Percentiles rank a stretch among this genome's conserved stretches.
These are phyloP conservation scores for Comarum palustre DNA, from an alignment of 306 rosid species.

Conservation along the genomic window DNA sequence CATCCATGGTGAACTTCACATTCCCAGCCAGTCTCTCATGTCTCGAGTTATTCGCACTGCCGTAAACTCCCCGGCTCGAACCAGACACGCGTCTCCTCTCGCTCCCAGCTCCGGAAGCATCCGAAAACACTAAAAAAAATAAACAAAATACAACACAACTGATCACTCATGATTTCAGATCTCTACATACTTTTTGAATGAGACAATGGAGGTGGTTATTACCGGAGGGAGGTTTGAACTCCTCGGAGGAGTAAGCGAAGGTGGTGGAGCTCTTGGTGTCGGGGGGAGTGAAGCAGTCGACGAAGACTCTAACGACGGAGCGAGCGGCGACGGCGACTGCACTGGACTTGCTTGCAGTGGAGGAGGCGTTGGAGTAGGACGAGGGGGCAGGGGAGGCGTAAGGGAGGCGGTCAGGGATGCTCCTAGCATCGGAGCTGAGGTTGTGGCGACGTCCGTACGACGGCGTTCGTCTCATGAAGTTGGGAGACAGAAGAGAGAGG, in stretches of 20 bases:
- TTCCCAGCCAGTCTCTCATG: slow-evolving; percentile 51
- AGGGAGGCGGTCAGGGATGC: slow-evolving; percentile 25
- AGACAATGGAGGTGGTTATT: background rate
- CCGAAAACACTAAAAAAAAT: slow-evolving; percentile 41
- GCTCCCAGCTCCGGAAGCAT: slow-evolving; percentile 42
- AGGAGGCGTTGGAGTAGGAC: slow-evolving; percentile 35
- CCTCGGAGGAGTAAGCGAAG: slow-evolving; percentile 43
- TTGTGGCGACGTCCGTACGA: slow-evolving; percentile 24
- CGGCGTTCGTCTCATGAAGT: slow-evolving; percentile 23
- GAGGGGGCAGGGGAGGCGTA: slow-evolving; percentile 38
- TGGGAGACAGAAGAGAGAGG: slow-evolving; percentile 10
- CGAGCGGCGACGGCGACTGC: slow-evolving; percentile 50
- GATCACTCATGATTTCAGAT: background rate
- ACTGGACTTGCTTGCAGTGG: slow-evolving; percentile 25
- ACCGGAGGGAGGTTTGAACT: slow-evolving; percentile 54
- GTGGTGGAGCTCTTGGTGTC: slow-evolving; percentile 40
- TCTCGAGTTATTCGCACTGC: slow-evolving; percentile 32
- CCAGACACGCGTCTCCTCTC: slow-evolving; percentile 43
- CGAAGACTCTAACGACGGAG: slow-evolving; percentile 54
- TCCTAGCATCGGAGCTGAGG: slow-evolving; percentile 35
- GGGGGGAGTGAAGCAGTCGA: slow-evolving; percentile 73
- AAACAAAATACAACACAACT: slow-evolving; percentile 14
- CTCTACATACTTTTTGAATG: background rate
- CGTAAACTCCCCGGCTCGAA: slow-evolving; percentile 38
- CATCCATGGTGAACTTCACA: slow-evolving; percentile 62